Base-by-base conservation (phyloP, 2,329 filamentous ascomycete species). In the Tolypocladium inflatum region DNA sequence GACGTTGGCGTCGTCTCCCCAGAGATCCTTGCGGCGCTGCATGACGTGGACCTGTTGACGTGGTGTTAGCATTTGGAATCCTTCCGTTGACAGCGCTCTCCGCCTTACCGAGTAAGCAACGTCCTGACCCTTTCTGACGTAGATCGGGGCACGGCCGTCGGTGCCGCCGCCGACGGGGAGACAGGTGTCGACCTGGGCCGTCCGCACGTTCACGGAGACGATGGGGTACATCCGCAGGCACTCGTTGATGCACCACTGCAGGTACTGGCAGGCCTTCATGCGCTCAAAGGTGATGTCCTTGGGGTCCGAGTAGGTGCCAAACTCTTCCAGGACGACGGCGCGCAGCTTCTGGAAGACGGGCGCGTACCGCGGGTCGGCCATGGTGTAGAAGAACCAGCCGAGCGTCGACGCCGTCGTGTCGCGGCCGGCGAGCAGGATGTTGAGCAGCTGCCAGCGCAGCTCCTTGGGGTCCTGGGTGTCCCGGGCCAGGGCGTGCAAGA, bases 351-450 rank as follows among this genome's bases (percentile, higher is more conserved):
- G 60, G 62, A 73, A 80, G 42, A 77, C 68, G 0, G 61, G 61
- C 1, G 69, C 71, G 59, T 80, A 66, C 7, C 53, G 55, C 8
- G 57, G 52, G 35, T 73, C 70, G 1, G 76, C 68, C 17, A 81
- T 65, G n/a, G 69, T 67, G 59, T 73, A 72, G 55, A 81, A 75
- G 19, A 75, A 66, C 76, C 77, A 82, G 11, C 76, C 74, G 2
- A 84, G 69, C 3, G 80, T 70, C 11, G 70, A 72, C 2, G 78
- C 79, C 0, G 80, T 83, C 1, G 80, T 82, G 63, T 84, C 81
- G n/a, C 80, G 74, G 1, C 78, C 80, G 0, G 80, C 80, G 45
- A 85, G 76, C 52, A 66, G 61, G 41, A 75, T 70, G 55, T 74
- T 73, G 57, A 75, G 65, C 26, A 74, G 59, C 54, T 74, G 66